Percentiles rank a stretch among this genome's conserved stretches.
phyloP scores from a whole-genome alignment of 192 early-diverging fungal species.

The Coemansia sp. region DNA sequence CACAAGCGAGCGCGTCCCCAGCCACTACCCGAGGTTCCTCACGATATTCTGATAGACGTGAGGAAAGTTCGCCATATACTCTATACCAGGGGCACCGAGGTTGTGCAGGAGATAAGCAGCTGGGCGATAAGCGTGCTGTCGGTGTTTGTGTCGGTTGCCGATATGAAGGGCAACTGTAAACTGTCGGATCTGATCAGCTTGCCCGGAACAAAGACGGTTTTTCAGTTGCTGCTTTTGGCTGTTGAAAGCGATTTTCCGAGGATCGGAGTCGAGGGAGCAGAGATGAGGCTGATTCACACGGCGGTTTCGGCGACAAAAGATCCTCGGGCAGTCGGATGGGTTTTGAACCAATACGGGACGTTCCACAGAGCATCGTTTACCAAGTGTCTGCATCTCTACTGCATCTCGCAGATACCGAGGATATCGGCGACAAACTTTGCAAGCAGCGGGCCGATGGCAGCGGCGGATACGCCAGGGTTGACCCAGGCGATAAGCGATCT shows the following conservation, averaged over 20 bases:
- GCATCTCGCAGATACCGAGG: conserved; percentile 14
- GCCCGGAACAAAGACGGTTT: conserved; percentile 28
- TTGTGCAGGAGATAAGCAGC: conserved; percentile 6
- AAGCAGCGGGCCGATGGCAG: background rate
- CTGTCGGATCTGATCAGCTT: conserved; percentile 27
- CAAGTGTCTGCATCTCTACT: conserved; percentile 32
- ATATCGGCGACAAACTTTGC: conserved; percentile 2
- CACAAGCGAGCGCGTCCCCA: background rate
- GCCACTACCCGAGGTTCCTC: conserved; percentile 31
- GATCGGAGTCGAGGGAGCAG: conserved; percentile 13
- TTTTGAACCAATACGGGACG: conserved; percentile 36
- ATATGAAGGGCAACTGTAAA: conserved; percentile 42
- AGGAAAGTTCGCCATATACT: conserved; percentile 18
- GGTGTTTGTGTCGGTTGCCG: conserved; percentile 40
- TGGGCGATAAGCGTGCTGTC: conserved; percentile 43
- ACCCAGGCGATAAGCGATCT: conserved; percentile 27
- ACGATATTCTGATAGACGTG: conserved; percentile 21
- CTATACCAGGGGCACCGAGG: conserved; percentile 6
- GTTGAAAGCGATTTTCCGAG: conserved; percentile 21
- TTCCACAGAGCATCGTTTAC: conserved; percentile 20
- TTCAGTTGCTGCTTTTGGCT: conserved; percentile 32
- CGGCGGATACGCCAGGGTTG: conserved; percentile 18
- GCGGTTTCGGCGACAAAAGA: conserved; percentile 26
- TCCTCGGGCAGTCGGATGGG: conserved; percentile 34
- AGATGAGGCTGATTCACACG: conserved; percentile 20